Percentiles rank a stretch among this genome's conserved stretches.
Conservation (phyloP, 140 eudicot species). For the Oenanthe javanica region DNA sequence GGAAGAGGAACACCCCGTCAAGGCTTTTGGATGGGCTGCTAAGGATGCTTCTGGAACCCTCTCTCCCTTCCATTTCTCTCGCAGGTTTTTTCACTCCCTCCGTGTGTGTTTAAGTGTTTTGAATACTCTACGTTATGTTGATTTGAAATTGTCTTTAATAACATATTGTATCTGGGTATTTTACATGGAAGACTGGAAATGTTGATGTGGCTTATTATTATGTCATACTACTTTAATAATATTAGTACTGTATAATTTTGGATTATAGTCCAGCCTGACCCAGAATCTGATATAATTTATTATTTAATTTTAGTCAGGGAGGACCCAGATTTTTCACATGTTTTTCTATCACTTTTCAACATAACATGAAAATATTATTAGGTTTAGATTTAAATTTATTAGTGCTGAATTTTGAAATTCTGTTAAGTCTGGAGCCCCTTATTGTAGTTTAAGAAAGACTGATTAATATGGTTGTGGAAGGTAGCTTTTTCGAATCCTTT, state of each 20-base stretch:
- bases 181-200: no score
- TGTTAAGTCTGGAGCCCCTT: background rate
- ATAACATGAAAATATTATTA: background rate
- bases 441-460: background rate
- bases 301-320: no score
- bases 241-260: no score
- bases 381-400: background rate
- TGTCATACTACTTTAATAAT: no score
- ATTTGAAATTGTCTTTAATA: no score
- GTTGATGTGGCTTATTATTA: no score
- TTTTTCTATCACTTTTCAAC: no score
- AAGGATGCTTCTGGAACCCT: conserved; percentile 14
- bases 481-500: background rate
- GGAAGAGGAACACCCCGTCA: conserved; percentile 8
- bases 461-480: background rate
- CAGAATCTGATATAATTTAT: no score
- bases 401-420: background rate
- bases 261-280: background rate
- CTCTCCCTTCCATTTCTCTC: conserved; percentile 15
- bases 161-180: no score
- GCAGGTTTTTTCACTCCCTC: background rate
- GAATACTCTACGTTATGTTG: background rate
- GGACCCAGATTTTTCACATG: no score
- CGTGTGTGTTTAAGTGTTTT: background rate
- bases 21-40: conserved; percentile 20